Base-by-base conservation (phyloP, 352 stramenopile species). In the Phytophthora agathidicida region DNA sequence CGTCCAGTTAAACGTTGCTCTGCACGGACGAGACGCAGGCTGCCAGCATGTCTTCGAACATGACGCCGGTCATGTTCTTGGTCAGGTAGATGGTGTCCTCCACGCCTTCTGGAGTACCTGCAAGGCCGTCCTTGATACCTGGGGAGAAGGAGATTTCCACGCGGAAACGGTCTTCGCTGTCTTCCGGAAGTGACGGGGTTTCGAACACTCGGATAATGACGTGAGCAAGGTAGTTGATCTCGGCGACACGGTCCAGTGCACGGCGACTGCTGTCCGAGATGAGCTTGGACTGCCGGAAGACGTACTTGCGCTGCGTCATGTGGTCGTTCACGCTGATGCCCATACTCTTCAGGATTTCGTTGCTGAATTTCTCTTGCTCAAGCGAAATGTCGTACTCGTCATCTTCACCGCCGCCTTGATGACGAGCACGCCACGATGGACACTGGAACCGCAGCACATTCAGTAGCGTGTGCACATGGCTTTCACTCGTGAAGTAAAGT, bases 401-500 rank as follows among this genome's bases (percentile, higher is more conserved):
- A 32, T 89, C 73, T 32, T 89, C 68, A 9, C 76, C 67, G 14
- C 77, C 68, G 23, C 75, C 53, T 45, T 87, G 68, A 41, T 88
- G 80, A 1, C 83, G 77, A 2, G 71, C 74, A 14, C 73, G 71
- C 86, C 83, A 93, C 24, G 77, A 83, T 20, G 79, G 68, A 44
- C 86, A 94, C 56, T 94, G 85, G 61, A 96, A 96, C 5, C 96
- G 82, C 19, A 99, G 75, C 23, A 99, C 96, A 73, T 99, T 99
- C 44, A 99, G 75, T 27, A 99, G 74, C 22, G 96, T 96, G 72
- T 99, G 97, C 50, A 99, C 82, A 76, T 99, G 98, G 51, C 83
- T 94, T 77, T 99, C 98, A 36, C 93, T 99, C 13, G 98, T 99
- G 62, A 99, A 99, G 72, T 99, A 99, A 14, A 99, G 77, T 4